phyloP scores from a whole-genome alignment of 2,329 filamentous ascomycete species.

The Tolypocladium endophyticum region DNA sequence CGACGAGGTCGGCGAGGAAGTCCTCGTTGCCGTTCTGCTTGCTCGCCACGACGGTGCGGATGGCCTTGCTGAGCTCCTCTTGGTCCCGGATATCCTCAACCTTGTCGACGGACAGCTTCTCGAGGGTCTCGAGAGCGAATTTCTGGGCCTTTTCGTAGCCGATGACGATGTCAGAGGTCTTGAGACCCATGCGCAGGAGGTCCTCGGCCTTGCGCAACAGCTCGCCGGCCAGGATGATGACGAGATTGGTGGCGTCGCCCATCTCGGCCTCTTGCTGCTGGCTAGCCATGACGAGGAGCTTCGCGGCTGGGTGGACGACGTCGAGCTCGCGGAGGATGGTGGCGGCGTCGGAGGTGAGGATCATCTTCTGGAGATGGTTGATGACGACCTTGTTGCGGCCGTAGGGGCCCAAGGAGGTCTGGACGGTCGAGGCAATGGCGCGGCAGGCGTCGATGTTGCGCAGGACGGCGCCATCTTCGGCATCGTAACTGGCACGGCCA shows the following conservation, averaged over 20 bases:
- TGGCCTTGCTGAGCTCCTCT: slow-evolving; percentile 83
- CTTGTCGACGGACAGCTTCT: slow-evolving; percentile 85
- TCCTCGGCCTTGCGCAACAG: slow-evolving; percentile 95
- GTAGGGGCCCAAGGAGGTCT: slow-evolving; percentile 93
- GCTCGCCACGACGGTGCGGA: slow-evolving; percentile 88
- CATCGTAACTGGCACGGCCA: slow-evolving; percentile 69
- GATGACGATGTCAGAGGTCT: slow-evolving; percentile 93
- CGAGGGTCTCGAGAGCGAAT: slow-evolving; percentile 73
- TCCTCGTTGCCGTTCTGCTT: slow-evolving; percentile 96
- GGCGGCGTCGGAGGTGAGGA: slow-evolving; percentile 92
- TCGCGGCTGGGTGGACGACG: slow-evolving; percentile 94
- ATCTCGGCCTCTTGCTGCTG: slow-evolving; percentile 99
- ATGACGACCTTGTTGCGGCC: slow-evolving; percentile 99
- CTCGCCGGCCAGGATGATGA: slow-evolving; percentile 92
- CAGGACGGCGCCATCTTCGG: slow-evolving; percentile 96
- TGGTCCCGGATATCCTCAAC: slow-evolving; percentile 74
- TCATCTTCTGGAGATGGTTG: slow-evolving; percentile 99
- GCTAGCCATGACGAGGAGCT: slow-evolving; percentile 95
- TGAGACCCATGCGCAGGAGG: slow-evolving; percentile 88
- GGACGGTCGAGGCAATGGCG: slow-evolving; percentile 89
- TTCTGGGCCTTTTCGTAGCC: slow-evolving; percentile 93
- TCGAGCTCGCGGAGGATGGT: slow-evolving; percentile 96
- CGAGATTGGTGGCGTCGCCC: slow-evolving; percentile 96
- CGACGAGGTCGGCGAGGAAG: slow-evolving; percentile 73
- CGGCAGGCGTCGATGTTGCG: slow-evolving; percentile 98